Percentiles rank a stretch among this genome's conserved stretches.
Evolutionary conservation across 2,329 filamentous ascomycete genomes (phyloP).

Genomic region (Hypomyces perniciosus): DNA sequence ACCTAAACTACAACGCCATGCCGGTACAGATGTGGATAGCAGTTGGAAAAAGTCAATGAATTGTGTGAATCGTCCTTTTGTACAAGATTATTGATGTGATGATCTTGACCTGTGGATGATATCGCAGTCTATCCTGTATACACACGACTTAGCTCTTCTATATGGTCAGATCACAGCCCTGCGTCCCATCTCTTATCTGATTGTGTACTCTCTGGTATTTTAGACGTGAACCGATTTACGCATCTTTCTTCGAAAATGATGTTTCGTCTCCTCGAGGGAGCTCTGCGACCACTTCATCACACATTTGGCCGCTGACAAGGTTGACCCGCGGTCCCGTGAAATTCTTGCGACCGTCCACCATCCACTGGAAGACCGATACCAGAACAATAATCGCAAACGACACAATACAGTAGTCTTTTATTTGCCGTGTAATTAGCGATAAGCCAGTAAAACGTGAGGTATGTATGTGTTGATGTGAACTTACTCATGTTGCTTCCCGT

Average conservation of each 20-base stretch:
- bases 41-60: too few relatives aligned
- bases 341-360: constrained; percentile 41
- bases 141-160: too few relatives aligned
- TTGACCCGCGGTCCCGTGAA: constrained; percentile 30
- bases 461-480: background rate
- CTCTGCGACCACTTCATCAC: background rate
- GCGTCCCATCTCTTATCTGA: too few relatives aligned
- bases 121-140: too few relatives aligned
- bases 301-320: constrained; percentile 7
- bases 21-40: too few relatives aligned
- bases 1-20: too few relatives aligned
- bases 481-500: constrained; percentile 59
- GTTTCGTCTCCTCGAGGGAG: background rate
- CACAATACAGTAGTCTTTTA: constrained; percentile 36
- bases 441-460: constrained; percentile 1
- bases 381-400: constrained; percentile 40
- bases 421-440: background rate
- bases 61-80: too few relatives aligned
- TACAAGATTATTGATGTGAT: too few relatives aligned
- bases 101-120: too few relatives aligned
- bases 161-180: too few relatives aligned
- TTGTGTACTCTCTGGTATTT: too few relatives aligned
- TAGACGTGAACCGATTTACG: background rate
- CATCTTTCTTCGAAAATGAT: background rate
- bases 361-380: constrained; percentile 37